phyloP scores from a whole-genome alignment of 106 monocot genomes.

The Allium cepa region DNA sequence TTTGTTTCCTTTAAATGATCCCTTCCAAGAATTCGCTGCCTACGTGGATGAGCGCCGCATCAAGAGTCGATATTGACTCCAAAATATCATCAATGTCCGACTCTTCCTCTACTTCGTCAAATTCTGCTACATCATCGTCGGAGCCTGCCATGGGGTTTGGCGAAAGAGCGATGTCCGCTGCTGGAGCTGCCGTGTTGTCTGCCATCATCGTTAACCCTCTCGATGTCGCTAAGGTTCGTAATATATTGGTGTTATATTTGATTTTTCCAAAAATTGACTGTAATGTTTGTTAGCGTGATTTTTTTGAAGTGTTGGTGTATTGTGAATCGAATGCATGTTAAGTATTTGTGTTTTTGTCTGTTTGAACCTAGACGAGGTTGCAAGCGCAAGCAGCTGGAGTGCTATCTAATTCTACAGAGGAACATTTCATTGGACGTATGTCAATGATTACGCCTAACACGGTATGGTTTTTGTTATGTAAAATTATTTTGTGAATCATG shows the following conservation, averaged over 20 bases:
- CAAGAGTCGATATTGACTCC: conserved; percentile 48
- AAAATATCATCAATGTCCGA: conserved; percentile 8
- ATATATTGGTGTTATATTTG: not conserved
- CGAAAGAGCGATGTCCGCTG: conserved; percentile 75
- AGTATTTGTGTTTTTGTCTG: not conserved
- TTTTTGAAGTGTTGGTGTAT: not conserved
- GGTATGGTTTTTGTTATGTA: conserved; percentile 2
- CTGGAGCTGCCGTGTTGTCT: conserved; percentile 83
- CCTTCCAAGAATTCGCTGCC: conserved; percentile 9
- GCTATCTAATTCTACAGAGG: conserved; percentile 27
- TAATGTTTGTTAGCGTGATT: not conserved
- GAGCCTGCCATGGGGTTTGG: conserved; percentile 50
- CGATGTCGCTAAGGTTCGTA: conserved; percentile 78
- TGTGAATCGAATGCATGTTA: not conserved
- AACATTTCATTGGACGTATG: conserved; percentile 13
- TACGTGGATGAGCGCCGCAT: conserved; percentile 40
- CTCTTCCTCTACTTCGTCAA: conserved; percentile 2
- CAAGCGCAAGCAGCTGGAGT: conserved; percentile 93
- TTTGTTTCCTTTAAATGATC: too few relatives aligned
- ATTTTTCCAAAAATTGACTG: too few relatives aligned
- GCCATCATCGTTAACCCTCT: conserved; percentile 91
- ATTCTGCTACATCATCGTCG: conserved; percentile 1
- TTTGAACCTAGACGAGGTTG: conserved; percentile 60
- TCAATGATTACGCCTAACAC: conserved; percentile 8
- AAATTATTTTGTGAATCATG: too few relatives aligned